Conservation (phyloP, 176 grass and related monocot genomes). For the Oropetium thomaeum region DNA sequence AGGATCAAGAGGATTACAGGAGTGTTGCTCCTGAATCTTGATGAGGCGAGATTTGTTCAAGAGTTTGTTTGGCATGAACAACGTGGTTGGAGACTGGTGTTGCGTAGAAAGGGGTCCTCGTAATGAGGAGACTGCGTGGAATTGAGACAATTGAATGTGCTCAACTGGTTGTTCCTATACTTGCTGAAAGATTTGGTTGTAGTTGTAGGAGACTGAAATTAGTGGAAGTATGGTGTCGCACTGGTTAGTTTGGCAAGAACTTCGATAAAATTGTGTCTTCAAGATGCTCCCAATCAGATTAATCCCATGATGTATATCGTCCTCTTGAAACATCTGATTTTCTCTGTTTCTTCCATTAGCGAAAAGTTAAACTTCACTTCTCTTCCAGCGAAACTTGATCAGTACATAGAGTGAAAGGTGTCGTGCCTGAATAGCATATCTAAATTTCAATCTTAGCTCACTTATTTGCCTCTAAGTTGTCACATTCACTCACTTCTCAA, state of each 20-base stretch:
- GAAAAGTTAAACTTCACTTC: background rate
- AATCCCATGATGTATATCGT: background rate
- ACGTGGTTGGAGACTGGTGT: background rate
- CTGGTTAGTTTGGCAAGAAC: background rate
- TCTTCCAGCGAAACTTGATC: background rate
- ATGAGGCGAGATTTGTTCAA: background rate
- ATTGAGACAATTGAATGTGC: background rate
- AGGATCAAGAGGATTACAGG: conserved; percentile 17
- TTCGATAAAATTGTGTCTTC: background rate
- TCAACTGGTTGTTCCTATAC: background rate
- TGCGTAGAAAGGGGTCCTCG: background rate
- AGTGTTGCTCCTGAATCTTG: background rate
- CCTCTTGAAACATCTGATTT: background rate
- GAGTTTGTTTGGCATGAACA: background rate
- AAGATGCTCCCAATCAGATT: background rate
- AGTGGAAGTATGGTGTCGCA: background rate
- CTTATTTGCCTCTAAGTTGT: background rate
- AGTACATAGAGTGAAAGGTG: background rate
- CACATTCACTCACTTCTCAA: background rate
- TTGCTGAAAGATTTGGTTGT: background rate
- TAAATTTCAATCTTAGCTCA: background rate
- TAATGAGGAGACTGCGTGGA: background rate
- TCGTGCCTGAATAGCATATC: background rate
- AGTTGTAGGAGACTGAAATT: background rate
- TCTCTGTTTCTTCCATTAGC: background rate